Base-by-base conservation (phyloP, 345 rosid genomes). In the Brassica carinata region DNA sequence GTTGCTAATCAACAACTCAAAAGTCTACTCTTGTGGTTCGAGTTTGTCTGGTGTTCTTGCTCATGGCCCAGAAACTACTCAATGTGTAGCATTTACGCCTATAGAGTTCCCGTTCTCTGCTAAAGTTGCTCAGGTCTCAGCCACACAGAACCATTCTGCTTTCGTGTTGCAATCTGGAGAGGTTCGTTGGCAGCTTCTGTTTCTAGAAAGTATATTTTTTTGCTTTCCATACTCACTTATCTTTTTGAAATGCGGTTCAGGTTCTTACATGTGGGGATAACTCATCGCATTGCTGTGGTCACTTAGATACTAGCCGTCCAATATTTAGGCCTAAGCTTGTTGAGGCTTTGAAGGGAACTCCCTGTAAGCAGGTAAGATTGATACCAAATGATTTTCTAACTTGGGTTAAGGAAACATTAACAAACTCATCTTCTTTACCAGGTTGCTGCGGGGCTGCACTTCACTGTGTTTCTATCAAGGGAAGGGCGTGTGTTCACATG, bases 181-280 rank as follows among this genome's bases (percentile, higher is more conserved):
- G 98, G 99, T 95, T 77, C 71, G 89, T 84, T 77, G 73, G 89
- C 79, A 71, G 70, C 76, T 76, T 23, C 4, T 59, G 31, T 67
- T 68, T 72, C 70, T 34, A 14, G 29, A 14, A 8, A 63, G 17
- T 63, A 31, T 57, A 67, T 48, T 17, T 67, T 30, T 30, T 26
- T 33, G 58, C 40, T 31, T 36, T 30, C 31, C 57, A 4, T 57
- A 13, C 5, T 33, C 8, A 4, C 15, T 62, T 9, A 15, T 36
- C 13, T 82, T n/a, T 57, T 31, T 77, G 33, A 23, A 10, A 48
- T 19, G 8, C 1, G 14, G 29, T 14, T 57, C 85, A 95, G 99
- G 98, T 95, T 85, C 91, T 89, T 81, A 93, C 99, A 51, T 93
- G 99, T 69, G 99, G 99, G 69, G 94, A 91, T 83, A 95, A 95